These are phyloP conservation scores for Lantana camara DNA, from an alignment of 257 asterid species.

Conservation along the genomic window DNA sequence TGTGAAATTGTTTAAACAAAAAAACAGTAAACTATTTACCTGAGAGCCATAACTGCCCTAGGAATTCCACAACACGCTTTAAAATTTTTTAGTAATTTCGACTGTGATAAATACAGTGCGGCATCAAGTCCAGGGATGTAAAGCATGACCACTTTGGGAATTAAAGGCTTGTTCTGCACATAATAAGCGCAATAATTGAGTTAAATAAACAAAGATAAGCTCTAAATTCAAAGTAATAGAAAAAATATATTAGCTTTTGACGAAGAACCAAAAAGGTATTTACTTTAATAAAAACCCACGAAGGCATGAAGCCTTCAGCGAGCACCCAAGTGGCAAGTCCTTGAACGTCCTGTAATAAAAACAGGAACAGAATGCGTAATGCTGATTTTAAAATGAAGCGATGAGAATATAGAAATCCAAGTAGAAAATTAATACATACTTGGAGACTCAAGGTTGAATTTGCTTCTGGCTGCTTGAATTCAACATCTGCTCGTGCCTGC, in stretches of 20 bases:
- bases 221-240: neutral
- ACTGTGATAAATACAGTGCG: slow-evolving; percentile 82
- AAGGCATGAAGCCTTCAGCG: slow-evolving; percentile 94
- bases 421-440: slow-evolving; percentile 38
- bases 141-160: slow-evolving; percentile 89
- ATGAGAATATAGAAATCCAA: neutral
- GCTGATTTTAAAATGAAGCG: slow-evolving; percentile 9
- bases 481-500: slow-evolving; percentile 87
- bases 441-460: slow-evolving; percentile 71
- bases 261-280: slow-evolving; percentile 16
- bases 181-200: slow-evolving; percentile 30
- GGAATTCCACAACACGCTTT: slow-evolving; percentile 85
- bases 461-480: slow-evolving; percentile 70
- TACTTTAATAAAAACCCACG: slow-evolving; percentile 95
- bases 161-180: slow-evolving; percentile 91
- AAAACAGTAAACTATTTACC: slow-evolving; percentile 32
- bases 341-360: slow-evolving; percentile 73
- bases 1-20: neutral
- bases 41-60: slow-evolving; percentile 85
- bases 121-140: slow-evolving; percentile 98
- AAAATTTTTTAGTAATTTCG: slow-evolving; percentile 66
- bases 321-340: slow-evolving; percentile 97
- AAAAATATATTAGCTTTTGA: neutral
- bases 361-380: slow-evolving; percentile 17
- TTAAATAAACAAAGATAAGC: neutral